These are phyloP conservation scores for Thamnidium elegans DNA, from an alignment of 192 early-diverging fungal species.

Conservation along the genomic window DNA sequence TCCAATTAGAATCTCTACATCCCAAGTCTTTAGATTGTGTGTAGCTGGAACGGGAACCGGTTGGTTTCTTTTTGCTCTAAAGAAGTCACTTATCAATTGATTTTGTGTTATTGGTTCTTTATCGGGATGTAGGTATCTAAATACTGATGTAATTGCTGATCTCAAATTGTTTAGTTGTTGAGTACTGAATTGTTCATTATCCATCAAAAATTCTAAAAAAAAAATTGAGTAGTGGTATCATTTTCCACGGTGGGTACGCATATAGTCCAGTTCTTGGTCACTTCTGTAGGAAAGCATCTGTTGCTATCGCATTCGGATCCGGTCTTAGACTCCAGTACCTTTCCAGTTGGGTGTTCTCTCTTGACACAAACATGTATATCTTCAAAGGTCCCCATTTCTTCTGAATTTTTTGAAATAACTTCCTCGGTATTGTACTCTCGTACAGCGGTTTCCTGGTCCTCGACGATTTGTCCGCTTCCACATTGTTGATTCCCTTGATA, in stretches of 20 bases:
- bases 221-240: constrained; percentile 15
- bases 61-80: neutral
- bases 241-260: constrained; percentile 21
- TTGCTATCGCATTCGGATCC: constrained; percentile 8
- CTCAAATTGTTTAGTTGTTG: too few species aligned
- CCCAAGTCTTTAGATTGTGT: neutral
- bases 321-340: constrained; percentile 11
- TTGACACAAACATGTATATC: constrained; percentile 11
- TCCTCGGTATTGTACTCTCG: too few species aligned
- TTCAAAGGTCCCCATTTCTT: neutral
- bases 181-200: too few species aligned
- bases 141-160: too few species aligned
- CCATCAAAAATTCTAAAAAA: too few species aligned
- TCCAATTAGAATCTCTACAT: too few species aligned
- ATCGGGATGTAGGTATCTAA: too few species aligned
- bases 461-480: too few species aligned
- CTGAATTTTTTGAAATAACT: too few species aligned
- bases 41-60: neutral
- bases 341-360: neutral
- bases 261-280: constrained; percentile 22
- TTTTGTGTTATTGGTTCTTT: too few species aligned
- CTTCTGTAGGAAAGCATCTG: constrained; percentile 19
- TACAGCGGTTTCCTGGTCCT: too few species aligned
- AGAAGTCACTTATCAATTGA: neutral
- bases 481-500: too few species aligned